Conservation (phyloP, 2,329 filamentous ascomycete species). For the Neonectria hederae region DNA sequence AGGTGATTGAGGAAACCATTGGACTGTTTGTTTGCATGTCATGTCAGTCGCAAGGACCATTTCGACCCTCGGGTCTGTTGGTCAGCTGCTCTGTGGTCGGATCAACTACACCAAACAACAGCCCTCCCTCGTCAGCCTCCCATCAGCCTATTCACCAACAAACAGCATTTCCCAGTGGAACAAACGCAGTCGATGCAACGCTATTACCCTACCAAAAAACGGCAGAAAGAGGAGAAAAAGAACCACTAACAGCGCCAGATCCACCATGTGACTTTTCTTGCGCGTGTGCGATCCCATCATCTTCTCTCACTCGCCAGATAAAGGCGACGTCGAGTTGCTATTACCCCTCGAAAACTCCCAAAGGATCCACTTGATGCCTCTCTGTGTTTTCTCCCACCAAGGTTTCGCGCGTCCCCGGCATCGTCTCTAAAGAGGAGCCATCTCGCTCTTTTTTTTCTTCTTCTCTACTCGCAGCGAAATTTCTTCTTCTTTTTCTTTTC, state of each 20-base stretch:
- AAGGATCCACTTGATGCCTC: constrained; percentile 45
- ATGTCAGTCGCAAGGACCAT: not conserved
- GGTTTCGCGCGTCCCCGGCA: constrained; percentile 28
- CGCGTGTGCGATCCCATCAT: constrained; percentile 26
- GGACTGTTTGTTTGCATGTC: not conserved
- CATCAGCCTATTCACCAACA: not conserved
- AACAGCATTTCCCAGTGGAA: not conserved
- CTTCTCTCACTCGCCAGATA: constrained; percentile 38
- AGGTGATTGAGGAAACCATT: not conserved
- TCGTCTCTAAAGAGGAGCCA: constrained; percentile 21
- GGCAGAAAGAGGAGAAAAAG: not conserved
- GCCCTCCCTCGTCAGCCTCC: not conserved
- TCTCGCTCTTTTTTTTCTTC: constrained; percentile 19
- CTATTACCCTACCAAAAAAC: not conserved
- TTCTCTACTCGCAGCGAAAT: constrained; percentile 9
- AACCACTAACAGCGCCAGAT: constrained; percentile 8
- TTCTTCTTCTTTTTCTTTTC: constrained; percentile 12
- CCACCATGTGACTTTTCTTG: constrained; percentile 21
- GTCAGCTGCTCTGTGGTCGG: not conserved
- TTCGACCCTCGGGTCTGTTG: not conserved
- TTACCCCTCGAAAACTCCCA: constrained; percentile 40
- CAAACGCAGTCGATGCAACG: not conserved
- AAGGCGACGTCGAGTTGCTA: constrained; percentile 43
- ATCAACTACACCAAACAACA: not conserved
- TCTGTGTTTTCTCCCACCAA: constrained; percentile 31